A percentile compares a stretch with the other conserved stretches of the same genome.
These are phyloP conservation scores for Kalmanozyma brasiliensis DNA, from an alignment of 1,284 basidiomycete species.

Conservation along the genomic window DNA sequence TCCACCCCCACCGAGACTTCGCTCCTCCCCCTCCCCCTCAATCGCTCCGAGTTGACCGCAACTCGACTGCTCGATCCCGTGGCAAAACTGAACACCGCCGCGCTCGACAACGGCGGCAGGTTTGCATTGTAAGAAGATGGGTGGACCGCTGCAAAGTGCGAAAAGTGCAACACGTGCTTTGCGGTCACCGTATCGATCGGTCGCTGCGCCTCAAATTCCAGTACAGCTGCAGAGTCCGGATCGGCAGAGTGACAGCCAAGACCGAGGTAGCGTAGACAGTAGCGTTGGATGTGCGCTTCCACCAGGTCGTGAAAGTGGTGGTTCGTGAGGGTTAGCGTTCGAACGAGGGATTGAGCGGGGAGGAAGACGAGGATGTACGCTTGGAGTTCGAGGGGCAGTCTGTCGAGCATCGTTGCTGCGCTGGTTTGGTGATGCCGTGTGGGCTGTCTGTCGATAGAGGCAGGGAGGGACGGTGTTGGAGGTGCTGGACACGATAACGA, in stretches of 20 bases:
- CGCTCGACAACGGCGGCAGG: slow-evolving; percentile 8
- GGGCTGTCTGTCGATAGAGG: not conserved
- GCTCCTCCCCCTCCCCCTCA: slow-evolving; percentile 19
- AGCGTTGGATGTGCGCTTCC: slow-evolving; percentile 47
- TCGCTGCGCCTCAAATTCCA: slow-evolving; percentile 57
- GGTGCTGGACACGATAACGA: not conserved
- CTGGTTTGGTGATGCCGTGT: not conserved
- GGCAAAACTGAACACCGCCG: slow-evolving; percentile 34
- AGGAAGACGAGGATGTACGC: slow-evolving; percentile 50
- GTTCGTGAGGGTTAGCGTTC: slow-evolving; percentile 43
- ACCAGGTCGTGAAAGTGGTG: slow-evolving; percentile 46
- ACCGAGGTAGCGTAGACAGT: slow-evolving; percentile 36
- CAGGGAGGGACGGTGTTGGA: not conserved
- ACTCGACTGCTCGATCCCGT: slow-evolving; percentile 24
- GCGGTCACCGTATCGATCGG: slow-evolving; percentile 59
- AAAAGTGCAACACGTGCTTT: slow-evolving; percentile 54
- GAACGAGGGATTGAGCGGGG: slow-evolving; percentile 30
- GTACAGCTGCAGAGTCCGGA: slow-evolving; percentile 16
- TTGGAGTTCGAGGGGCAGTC: slow-evolving; percentile 48
- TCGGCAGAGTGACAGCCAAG: slow-evolving; percentile 15
- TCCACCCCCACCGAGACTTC: slow-evolving; percentile 20
- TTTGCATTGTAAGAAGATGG: slow-evolving; percentile 8
- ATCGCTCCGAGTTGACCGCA: slow-evolving; percentile 16
- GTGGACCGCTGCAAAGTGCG: slow-evolving; percentile 40
- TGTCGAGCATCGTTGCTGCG: slow-evolving; percentile 23